These are phyloP conservation scores for Maudiozyma pseudohumilis DNA, from an alignment of 805 yeast genomes.

Conservation along the genomic window DNA sequence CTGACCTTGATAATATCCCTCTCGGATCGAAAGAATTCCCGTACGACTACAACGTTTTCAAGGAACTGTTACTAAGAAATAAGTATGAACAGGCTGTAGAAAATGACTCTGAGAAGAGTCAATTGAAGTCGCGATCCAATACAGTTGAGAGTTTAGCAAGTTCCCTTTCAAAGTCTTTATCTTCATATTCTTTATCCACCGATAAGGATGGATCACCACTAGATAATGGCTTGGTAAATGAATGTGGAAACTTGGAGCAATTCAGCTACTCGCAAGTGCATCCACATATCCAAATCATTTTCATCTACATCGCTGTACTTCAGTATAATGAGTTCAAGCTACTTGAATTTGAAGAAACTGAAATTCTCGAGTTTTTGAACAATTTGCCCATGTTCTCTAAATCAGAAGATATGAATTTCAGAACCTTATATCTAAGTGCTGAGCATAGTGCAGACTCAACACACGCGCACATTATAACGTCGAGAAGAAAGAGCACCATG, in stretches of 20 bases:
- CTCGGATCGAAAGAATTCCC: slow-evolving; percentile 19
- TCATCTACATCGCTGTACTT: slow-evolving; percentile 66
- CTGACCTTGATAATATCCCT: slow-evolving; percentile 24
- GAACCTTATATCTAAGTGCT: slow-evolving; percentile 15
- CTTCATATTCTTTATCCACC: neutral
- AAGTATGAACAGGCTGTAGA: slow-evolving; percentile 10
- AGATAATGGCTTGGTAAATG: neutral
- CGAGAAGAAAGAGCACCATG: neutral
- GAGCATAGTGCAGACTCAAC: neutral
- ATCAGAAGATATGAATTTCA: slow-evolving; percentile 25
- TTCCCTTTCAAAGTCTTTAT: too few species aligned
- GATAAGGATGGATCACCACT: neutral
- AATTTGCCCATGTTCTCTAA: slow-evolving; percentile 32
- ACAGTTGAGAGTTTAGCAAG: too few species aligned
- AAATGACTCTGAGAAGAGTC: too few species aligned
- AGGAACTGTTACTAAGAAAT: slow-evolving; percentile 22
- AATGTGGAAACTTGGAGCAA: neutral
- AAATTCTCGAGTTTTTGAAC: slow-evolving; percentile 67
- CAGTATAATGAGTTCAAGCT: slow-evolving; percentile 71
- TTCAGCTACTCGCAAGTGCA: slow-evolving; percentile 42
- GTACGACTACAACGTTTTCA: slow-evolving; percentile 23
- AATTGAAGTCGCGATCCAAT: too few species aligned
- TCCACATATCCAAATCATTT: slow-evolving; percentile 67
- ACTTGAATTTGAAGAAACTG: slow-evolving; percentile 83
- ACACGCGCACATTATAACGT: neutral